Conservation (phyloP, 2,329 filamentous ascomycete genomes). For the Fusarium sp. region DNA sequence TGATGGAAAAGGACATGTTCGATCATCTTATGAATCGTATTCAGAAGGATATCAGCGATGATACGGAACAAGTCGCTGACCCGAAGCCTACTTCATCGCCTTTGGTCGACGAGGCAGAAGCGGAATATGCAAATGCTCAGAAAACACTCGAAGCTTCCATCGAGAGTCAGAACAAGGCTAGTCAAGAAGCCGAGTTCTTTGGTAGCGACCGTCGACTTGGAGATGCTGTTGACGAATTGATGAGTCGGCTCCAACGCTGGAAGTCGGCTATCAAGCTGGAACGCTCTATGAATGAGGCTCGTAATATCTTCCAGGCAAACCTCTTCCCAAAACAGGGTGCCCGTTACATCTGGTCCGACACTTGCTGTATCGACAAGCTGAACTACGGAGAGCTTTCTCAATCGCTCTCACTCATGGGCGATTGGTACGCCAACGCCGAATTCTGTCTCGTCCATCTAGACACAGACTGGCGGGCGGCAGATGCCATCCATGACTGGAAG, state of each 20-base stretch:
- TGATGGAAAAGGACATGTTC: constrained; percentile 11
- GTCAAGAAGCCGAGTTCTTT: not conserved
- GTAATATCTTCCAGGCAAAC: not conserved
- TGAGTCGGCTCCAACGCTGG: not conserved
- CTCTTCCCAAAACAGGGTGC: not conserved
- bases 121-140: not conserved
- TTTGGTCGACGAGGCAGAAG: not conserved
- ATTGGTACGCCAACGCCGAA: constrained; percentile 6
- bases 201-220: not conserved
- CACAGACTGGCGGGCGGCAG: not conserved
- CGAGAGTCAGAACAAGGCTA: not conserved
- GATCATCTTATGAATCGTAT: not conserved
- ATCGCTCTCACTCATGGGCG: constrained; percentile 4
- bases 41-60: not conserved
- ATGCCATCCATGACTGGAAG: not conserved
- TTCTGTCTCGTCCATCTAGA: constrained; percentile 8
- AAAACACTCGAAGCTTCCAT: accelerated
- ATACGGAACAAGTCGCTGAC: not conserved
- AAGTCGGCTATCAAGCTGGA: constrained; percentile 6
- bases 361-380: constrained; percentile 5
- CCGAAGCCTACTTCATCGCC: not conserved
- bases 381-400: constrained; percentile 8
- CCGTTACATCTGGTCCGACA: constrained; percentile 5
- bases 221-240: not conserved
- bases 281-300: not conserved